Evolutionary conservation across 352 stramenopile genomes (phyloP).

Genomic region (Plasmopara muralis): DNA sequence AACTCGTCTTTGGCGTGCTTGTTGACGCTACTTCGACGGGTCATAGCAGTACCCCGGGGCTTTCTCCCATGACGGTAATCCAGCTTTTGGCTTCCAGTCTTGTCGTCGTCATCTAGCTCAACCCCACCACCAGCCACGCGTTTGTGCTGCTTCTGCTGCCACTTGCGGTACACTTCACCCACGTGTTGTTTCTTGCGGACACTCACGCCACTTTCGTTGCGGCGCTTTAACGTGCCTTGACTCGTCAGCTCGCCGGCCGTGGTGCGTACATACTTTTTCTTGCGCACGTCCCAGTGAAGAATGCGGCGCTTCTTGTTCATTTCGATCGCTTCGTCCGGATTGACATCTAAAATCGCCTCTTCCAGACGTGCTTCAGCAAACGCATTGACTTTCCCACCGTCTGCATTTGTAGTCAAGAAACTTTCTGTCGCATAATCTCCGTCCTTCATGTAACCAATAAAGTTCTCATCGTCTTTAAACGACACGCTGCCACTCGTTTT

Average conservation of each 20-base stretch:
- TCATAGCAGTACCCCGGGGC: slow-evolving; percentile 32
- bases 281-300: slow-evolving; percentile 98
- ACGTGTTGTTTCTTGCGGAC: slow-evolving; percentile 82
- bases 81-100: slow-evolving; percentile 34
- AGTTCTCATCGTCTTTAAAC: slow-evolving; percentile 81
- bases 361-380: slow-evolving; percentile 87
- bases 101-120: slow-evolving; percentile 57
- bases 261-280: slow-evolving; percentile 95
- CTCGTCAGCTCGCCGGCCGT: slow-evolving; percentile 87
- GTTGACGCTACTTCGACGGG: slow-evolving; percentile 49
- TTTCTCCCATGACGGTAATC: slow-evolving; percentile 81
- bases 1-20: slow-evolving; percentile 77
- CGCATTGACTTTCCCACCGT: slow-evolving; percentile 70
- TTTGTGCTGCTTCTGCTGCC: slow-evolving; percentile 88
- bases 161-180: slow-evolving; percentile 93
- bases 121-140: slow-evolving; percentile 65
- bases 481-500: slow-evolving; percentile 26
- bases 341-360: slow-evolving; percentile 96
- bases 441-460: slow-evolving; percentile 82
- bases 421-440: slow-evolving; percentile 69
- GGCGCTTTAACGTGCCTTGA: slow-evolving; percentile 71
- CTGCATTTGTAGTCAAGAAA: slow-evolving; percentile 61
- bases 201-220: slow-evolving; percentile 78
- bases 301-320: slow-evolving; percentile 97
- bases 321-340: slow-evolving; percentile 96